Evolutionary conservation across 1,284 basidiomycete species (phyloP), one percentile per base, ranked within the genome.

Genomic region (Rhodotorula sp.): DNA sequence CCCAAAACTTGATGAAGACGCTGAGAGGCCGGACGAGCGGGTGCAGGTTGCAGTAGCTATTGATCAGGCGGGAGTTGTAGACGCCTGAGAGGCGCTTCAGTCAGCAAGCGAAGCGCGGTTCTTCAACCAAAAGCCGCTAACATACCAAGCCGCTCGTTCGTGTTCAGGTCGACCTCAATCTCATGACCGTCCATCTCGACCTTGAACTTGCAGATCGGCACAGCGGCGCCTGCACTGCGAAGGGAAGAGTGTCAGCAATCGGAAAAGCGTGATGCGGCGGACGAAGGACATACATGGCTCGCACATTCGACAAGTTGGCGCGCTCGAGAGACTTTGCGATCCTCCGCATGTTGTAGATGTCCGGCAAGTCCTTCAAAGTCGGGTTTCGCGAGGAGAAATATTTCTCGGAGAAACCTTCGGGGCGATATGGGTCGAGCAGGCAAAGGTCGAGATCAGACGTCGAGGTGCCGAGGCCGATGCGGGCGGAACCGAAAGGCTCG

Each of bases 1-100:
- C 76, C 77, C 77, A 78, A 47, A 73, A 69, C 60, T 77, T 77
- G 66, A 78, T 50, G 46, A 78, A 77, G 53, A 75, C 75, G 48
- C 68, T 63, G 44, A 77, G 65, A 1, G 74, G 75, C n/a, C 75
- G 67, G 34, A 77, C 65, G 56, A 74, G 48, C 4, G 72, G 71
- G 28, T 73, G 68, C 13, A 74, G 55, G 34, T 73, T 65, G 59
- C 73, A 71, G 66, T 77, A 77, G 24, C 73, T 70, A 51, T 70
- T 71, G 63, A 77, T 67, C 8, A 77, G 60, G 13, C 74, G 67
- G 18, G 74, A 73, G 57, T 75, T 75, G 60, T 66, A 64, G 13
- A 75, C 69, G 62, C 74, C 73, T 74, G 68, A 13, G 54, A 18
- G 34, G 15, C 11, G 10, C 37, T 22, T 7, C 6, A 44, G 24